A percentile compares a stretch with the other conserved stretches of the same genome.
phyloP scores from a whole-genome alignment of 2,329 filamentous ascomycete species.

The Dactylellina drechsleri region DNA sequence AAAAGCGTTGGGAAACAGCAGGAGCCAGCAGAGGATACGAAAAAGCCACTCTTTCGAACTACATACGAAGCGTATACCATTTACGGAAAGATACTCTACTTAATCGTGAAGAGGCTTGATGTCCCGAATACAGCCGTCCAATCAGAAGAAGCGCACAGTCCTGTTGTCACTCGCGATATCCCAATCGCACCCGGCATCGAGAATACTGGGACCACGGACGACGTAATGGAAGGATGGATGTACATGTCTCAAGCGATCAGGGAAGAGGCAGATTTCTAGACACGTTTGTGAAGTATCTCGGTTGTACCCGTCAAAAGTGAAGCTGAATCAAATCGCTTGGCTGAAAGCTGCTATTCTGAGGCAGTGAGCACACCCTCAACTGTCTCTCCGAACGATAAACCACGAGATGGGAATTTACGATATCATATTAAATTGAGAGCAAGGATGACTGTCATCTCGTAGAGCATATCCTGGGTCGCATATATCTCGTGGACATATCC shows the following conservation, averaged over 20 bases:
- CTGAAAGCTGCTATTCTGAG: neutral
- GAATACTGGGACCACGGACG: slow-evolving; percentile 56
- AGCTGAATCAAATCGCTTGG: neutral
- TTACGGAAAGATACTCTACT: slow-evolving; percentile 88
- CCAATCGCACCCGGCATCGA: slow-evolving; percentile 42
- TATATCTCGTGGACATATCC: too few relatives aligned
- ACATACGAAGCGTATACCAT: slow-evolving; percentile 96
- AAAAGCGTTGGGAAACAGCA: slow-evolving; percentile 51
- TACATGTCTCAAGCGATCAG: slow-evolving; percentile 72
- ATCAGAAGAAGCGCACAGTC: slow-evolving; percentile 56
- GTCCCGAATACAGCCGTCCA: slow-evolving; percentile 12
- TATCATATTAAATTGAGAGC: too few relatives aligned
- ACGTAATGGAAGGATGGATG: slow-evolving; percentile 85
- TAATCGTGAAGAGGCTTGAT: slow-evolving; percentile 74
- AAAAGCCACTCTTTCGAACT: slow-evolving; percentile 86
- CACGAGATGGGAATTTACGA: neutral
- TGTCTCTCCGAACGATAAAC: neutral
- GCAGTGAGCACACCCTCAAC: neutral
- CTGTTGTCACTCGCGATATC: slow-evolving; percentile 54
- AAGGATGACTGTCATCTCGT: too few relatives aligned
- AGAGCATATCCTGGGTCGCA: too few relatives aligned
- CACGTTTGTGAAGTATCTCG: neutral
- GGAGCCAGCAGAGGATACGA: slow-evolving; percentile 74
- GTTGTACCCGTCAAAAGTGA: neutral
- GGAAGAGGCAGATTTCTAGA: slow-evolving; percentile 40